Evolutionary conservation across 305 asterid species (phyloP), one percentile per base, ranked within the genome.

Genomic region (Fraxinus baroniana): DNA sequence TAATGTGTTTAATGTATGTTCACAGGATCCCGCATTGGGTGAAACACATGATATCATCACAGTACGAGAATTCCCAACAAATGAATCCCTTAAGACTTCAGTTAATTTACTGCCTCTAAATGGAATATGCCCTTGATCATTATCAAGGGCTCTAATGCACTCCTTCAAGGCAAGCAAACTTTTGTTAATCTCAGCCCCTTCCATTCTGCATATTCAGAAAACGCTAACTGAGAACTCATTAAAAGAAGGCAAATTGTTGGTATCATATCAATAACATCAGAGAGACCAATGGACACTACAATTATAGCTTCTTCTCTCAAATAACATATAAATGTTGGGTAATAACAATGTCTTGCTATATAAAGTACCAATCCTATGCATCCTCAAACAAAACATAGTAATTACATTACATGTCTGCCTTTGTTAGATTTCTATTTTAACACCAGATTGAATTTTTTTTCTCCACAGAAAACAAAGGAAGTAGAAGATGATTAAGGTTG

Each of bases 81-180:
- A 97, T 3, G 99, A 97, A 85, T 97, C 99, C 86, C 99, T 89
- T 80, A 97, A 86, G 44, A 97, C 99, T 87, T 97, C 99, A 36
- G 99, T 97, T 86, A 97, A 84, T 89, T 97, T 97, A 90, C 99
- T 96, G 88, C 99, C 99, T 93, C 98, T 85, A 82, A 96, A 96
- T 82, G 99, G 99, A 86, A 96, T 96, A 83, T 96, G 99, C 68
- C 91, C 94, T 85, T 96, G 98, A 84, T 96, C 99, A 74, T 94
- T 96, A 87, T 96, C 99, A 44, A 96, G 99, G 2, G 99, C 99
- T 87, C 98, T 90, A 80, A 96, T 96, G 86, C 99, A 94, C 88
- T 96, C 99, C 90, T 96, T 96, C 85, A 96, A 80, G 7, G 99
- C 99, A 80, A 96, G 98, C 89, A 96, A 91, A 83, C 99, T 96